Base-by-base conservation (phyloP, 2,329 filamentous ascomycete species). In the Alternaria solani region DNA sequence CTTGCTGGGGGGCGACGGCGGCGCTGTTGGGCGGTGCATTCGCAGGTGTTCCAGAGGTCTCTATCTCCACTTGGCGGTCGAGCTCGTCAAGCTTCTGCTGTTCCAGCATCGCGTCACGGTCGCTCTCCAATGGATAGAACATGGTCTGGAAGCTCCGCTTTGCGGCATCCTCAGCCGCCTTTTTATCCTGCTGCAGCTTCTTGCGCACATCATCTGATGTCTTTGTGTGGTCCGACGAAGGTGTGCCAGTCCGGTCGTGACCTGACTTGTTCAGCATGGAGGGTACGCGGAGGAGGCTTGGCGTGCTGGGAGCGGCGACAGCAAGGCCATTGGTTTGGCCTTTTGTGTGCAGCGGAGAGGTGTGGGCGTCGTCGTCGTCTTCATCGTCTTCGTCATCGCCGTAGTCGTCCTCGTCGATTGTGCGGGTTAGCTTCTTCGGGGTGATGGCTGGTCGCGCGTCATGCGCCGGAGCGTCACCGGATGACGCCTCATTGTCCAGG, bases 21-120 rank as follows among this genome's bases (percentile, higher is more conserved):
- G 84, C 84, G 65, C 81, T 82, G 60, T 81, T 82, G 72, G 89
- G 86, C 54, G 80, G 80, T 49, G 79, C 77, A 53, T 70, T 77
- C 8, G 75, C 78, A n/a, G 76, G 65, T 11, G 85, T 82, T 32
- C 86, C 85, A 30, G 94, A 93, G 85, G 97, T 95, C 80, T 99
- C 95, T 14, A 94, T 94, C 78, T 98, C 94, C 9, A 98, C 90
- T 77, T 96, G 93, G 76, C 96, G 91, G 78, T 99, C 95, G 1
- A 96, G 93, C 78, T 98, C 95, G 75, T 99, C 95, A 26, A 99
- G 86, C 78, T 94, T 93, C 78, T 98, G 93, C 79, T 99, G 95
- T 78, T 99, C 95, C 58, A 98, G 81, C 95, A 99, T 98, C 49
- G 95, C 95, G 71, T 94, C 93, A 56, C 92, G 88, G 76, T 99